Evolutionary conservation across 2,329 filamentous ascomycete genomes (phyloP), one percentile per base, ranked within the genome.

Genomic region (Phaeosphaeriaceae sp.): DNA sequence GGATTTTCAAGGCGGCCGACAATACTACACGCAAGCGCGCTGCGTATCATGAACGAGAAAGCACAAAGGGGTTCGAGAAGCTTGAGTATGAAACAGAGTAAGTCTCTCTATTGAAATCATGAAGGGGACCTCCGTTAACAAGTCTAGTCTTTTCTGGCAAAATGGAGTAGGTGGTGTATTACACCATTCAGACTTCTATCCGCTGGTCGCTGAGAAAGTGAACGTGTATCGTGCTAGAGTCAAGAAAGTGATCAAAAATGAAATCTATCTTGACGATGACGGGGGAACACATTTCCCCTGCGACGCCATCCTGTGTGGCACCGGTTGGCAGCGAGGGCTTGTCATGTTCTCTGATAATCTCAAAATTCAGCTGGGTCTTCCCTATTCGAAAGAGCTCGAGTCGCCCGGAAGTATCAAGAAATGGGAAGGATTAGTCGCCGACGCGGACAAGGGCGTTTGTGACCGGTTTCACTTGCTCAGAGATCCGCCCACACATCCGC

Each of bases 281-380:
- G 20, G 40, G 8, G 60, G 53, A 4, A 45, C 44, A 6, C 23
- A 46, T n/a, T 48, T 68, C 13, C 43, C 54, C 3, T 53, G 53
- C 36, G 65, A 70, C 30, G 54, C 56, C 7, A 33, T 70, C 7
- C n/a, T 69, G 3, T 63, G 54, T 32, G 64, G 65, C 16, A 70
- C 66, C 6, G 65, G 67, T 18, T 68, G 56, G 58, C 34, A 40
- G 17, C 28, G n/a, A 4, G 28, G 35, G 1, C 49, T 60, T 3
- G 21, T 45, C 4, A 36, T 61, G 8, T 59, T 63, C 41, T 30
- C 42, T 21, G n/a, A 38, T 7, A 32, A 50, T 5, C 34, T 41
- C 4, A 35, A 32, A 12, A 47, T 42, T 0, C 1, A 36, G 1
- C 49, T 60, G 0, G 53, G 55, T 3, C 45, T 63, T 6, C 59